phyloP scores from a whole-genome alignment of 345 rosid species.

The Leavenworthia alabamica region DNA sequence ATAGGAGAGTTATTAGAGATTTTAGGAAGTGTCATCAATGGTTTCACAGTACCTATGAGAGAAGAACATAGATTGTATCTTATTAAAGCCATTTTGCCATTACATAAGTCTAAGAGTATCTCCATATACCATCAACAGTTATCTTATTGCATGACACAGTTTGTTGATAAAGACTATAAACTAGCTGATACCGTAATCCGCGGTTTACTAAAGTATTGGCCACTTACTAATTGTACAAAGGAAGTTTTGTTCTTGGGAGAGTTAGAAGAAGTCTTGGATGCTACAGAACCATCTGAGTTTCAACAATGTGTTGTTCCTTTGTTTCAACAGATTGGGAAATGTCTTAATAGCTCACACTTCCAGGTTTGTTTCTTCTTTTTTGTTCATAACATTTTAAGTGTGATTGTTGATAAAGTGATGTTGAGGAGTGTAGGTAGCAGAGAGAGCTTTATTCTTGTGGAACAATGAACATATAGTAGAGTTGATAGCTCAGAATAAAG shows the following conservation, averaged over 20 bases:
- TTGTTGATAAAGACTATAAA: constrained; percentile 43
- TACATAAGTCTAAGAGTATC: constrained; percentile 40
- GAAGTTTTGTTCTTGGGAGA: constrained; percentile 45
- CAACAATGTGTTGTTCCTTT: constrained; percentile 38
- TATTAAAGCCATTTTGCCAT: constrained; percentile 38
- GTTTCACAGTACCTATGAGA: constrained; percentile 43
- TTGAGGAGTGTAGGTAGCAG: constrained; percentile 47
- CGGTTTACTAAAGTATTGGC: constrained; percentile 49
- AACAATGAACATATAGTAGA: constrained; percentile 53
- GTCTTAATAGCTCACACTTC: constrained; percentile 43
- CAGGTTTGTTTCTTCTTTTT: constrained; percentile 44
- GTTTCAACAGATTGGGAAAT: constrained; percentile 41
- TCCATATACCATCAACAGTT: constrained; percentile 38
- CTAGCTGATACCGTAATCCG: constrained; percentile 40
- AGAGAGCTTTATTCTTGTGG: constrained; percentile 60
- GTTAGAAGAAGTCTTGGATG: constrained; percentile 42
- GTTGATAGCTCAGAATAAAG: constrained; percentile 43
- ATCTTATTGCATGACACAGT: constrained; percentile 39
- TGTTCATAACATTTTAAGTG: constrained; percentile 1
- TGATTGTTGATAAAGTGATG: constrained; percentile 18
- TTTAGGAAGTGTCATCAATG: constrained; percentile 40
- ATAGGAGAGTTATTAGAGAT: constrained; percentile 46
- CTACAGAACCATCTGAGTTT: constrained; percentile 34
- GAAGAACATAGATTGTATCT: constrained; percentile 46
- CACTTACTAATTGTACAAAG: constrained; percentile 39